Evolutionary conservation across 257 asterid species (phyloP), one percentile per base, ranked within the genome.

Genomic region (Solanum neorickii): DNA sequence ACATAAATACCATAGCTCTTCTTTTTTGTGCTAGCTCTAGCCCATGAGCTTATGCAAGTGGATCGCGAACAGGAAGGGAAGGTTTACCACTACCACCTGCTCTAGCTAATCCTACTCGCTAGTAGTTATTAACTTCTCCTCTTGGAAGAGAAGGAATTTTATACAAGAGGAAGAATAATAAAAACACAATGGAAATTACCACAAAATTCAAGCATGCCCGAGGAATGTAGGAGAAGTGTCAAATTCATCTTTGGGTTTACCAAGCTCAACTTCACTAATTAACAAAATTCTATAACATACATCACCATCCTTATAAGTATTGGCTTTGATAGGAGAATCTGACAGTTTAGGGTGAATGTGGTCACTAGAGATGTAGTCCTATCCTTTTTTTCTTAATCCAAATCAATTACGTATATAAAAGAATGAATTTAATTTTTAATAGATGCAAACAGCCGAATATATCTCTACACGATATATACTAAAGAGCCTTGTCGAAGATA

Each of bases 11-110:
- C 86, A 88, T 68, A 66, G 90, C 87, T 87, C 91, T 87, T n/a
- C 90, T 90, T 87, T 86, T 89, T 42, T 89, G 83, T 78, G 87
- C 88, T 62, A 88, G 83, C 74, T 92, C 91, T 82, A 88, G 82
- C 56, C 83, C 92, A 83, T 76, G 92, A 46, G 89, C 89, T 12
- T 82, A 20, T 41, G 87, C 86, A 66, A 89, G 73, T 59, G 83
- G 89, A 86, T 42, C 4, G 3, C 46, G 11, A 42, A 42, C 46
- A 42, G 1, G 46, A 10, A 42, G 13, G 46, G 11, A 12, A 42
- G 3, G 46, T 42, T 9, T 42, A 42, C 12, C 46, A 42, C 4
- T 12, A 42, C 13, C 46, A 42, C 13, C 46, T 7, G 13, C 13
- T 42, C 13, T 42, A 10, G 10, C 46, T 42, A 10, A 42, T 42